These are phyloP conservation scores for Hypseocharis bilobata DNA, from an alignment of 441 rosid genomes.

Conservation along the genomic window DNA sequence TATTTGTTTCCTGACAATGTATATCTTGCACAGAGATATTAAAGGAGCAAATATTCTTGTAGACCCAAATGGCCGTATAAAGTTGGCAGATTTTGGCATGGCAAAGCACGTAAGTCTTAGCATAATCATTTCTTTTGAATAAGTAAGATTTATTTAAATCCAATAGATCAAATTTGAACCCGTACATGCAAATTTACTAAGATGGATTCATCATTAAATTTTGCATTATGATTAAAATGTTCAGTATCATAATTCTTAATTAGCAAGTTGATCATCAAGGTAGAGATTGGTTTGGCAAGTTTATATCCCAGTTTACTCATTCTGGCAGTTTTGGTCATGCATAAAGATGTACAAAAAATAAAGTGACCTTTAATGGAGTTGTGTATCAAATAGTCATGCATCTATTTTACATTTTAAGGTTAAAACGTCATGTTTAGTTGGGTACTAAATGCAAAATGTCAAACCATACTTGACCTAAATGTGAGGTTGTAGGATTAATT, in stretches of 20 bases:
- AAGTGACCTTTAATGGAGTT: no score
- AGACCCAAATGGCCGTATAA: constrained; percentile 85
- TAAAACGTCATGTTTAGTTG: neutral
- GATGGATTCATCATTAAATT: neutral
- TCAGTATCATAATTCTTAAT: neutral
- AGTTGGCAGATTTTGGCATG: constrained; percentile 98
- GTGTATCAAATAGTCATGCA: neutral
- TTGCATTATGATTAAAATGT: neutral
- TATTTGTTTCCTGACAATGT: constrained; percentile 6
- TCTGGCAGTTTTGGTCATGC: neutral
- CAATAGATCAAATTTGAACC: neutral
- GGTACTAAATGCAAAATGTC: neutral
- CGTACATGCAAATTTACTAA: constrained; percentile 6
- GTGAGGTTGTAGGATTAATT: neutral
- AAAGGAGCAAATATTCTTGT: constrained; percentile 97
- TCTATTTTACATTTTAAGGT: neutral
- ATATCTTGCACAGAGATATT: constrained; percentile 56
- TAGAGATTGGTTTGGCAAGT: neutral
- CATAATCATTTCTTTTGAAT: constrained; percentile 15
- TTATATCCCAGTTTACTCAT: no score
- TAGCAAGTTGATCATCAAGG: neutral
- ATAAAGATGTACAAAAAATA: neutral
- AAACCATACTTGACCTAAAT: neutral
- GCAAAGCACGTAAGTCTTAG: constrained; percentile 79
- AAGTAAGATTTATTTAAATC: neutral